Percentiles rank a stretch among this genome's conserved stretches.
Conservation (phyloP, 495 filamentous ascomycete species). For the Trichoderma reesei region DNA sequence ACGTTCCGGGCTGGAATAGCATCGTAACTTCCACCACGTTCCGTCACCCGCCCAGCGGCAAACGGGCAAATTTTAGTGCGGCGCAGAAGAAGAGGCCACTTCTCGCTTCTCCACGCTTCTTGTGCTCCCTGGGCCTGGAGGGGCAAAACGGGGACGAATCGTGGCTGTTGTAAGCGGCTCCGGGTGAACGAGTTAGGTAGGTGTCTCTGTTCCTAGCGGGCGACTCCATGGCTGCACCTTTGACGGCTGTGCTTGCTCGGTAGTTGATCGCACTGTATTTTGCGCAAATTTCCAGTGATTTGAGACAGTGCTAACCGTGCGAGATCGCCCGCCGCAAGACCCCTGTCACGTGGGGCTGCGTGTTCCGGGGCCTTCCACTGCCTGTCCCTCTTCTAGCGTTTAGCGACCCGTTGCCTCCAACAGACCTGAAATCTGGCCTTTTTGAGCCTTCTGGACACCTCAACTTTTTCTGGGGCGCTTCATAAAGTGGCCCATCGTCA, state of each 20-base stretch:
- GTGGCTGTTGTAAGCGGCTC: neutral
- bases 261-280: neutral
- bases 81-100: neutral
- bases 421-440: constrained; percentile 16
- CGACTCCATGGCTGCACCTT: too few relatives aligned
- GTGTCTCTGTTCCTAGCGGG: too few relatives aligned
- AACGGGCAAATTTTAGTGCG: neutral
- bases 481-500: constrained; percentile 10
- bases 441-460: constrained; percentile 12
- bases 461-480: constrained; percentile 11
- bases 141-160: neutral
- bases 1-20: neutral
- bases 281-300: neutral
- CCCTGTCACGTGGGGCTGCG: constrained; percentile 14
- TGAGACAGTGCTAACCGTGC: neutral
- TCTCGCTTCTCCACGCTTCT: too few relatives aligned
- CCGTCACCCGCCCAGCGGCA: too few relatives aligned
- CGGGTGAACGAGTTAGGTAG: neutral
- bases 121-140: too few relatives aligned
- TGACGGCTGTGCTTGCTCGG: too few relatives aligned
- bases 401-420: neutral
- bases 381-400: neutral
- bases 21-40: constrained; percentile 5
- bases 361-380: constrained; percentile 6
- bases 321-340: neutral